Evolutionary conservation across 495 filamentous ascomycete genomes (phyloP), one percentile per base, ranked within the genome.

Genomic region (Tirmania nivea): DNA sequence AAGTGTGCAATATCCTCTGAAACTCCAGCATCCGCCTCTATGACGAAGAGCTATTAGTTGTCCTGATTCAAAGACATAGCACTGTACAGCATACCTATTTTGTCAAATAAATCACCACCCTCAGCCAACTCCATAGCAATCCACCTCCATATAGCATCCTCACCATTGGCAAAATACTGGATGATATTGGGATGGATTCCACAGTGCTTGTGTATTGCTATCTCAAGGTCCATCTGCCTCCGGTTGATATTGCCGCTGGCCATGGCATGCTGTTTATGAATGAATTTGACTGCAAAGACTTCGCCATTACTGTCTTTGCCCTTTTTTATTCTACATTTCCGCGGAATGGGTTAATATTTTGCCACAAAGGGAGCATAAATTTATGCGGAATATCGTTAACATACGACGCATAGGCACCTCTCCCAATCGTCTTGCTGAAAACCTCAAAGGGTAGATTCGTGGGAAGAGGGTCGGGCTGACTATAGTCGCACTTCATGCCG

Each of bases 81-180:
- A 50, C 48, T 17, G 7, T 20, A 45, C 39, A 9, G 42, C 31
- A 8, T 55, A 63, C 61, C 61, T 63, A 97, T 95, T 70, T 97
- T 97, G 75, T 97, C 90, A 69, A 99, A 99, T 11, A 99, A 75
- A 65, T 99, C 90, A 12, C 90, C 90, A 45, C 90, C 90, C 57
- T 89, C 85, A 47, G 90, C 90, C 60, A 85, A 79, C 66, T 99
- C 90, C 87, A 99, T 95, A 12, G 86, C 87, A 61, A 99, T 93
- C 89, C 89, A 99, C 59, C 79, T 74, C 92, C 92, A 99, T n/a
- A 79, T 68, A 2, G 71, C 64, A 63, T 99, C 88, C 65, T 95
- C 86, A 51, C 85, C 90, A 3, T 77, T 80, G 35, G 79, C 78
- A 59, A 88, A 88, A 73, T 85, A 95, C 60, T 83, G 78, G 58